Base-by-base conservation (phyloP, 1,284 basidiomycete genomes). In the Exobasidium cylindrosporum region DNA sequence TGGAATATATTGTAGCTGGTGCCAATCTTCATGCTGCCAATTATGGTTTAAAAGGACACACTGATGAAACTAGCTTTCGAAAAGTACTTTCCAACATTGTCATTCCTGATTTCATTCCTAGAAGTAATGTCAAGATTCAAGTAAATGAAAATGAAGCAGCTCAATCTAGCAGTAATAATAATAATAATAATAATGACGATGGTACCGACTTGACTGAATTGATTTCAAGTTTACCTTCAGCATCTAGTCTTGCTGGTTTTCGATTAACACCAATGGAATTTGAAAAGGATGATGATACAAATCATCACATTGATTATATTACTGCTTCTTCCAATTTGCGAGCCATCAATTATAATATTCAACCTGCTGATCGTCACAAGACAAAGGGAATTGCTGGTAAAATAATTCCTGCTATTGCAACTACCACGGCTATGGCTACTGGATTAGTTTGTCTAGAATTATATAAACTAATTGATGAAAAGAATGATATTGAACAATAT, bases 341-440 rank as follows among this genome's bases (percentile, higher is more conserved):
- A 52, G 96, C 96, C 0, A 86, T 88, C 83, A 99, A 99, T 83
- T 99, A 99, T 82, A 88, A 84, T 69, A 98, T 99, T 79, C 85
- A 86, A 57, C 84, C 86, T 26, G 92, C 94, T 13, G 92, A 97
- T 82, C 86, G 88, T 61, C 94, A 98, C 83, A 87, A 89, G 66
- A 98, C 95, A 46, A 99, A 99, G 84, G 91, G 96, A 80, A 97
- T 99, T 77, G 97, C 96, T 2, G 96, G 96, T 61, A 98, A 98
- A 85, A 99, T 99, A 76, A 99, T 99, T 69, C 96, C 96, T 58
- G 96, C 96, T 17, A 98, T 99, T 76, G 96, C 96, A 24, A 99
- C 97, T 0, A 98, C 96, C 0, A 98, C 97, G 1, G 89, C 93
- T 17, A 86, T 97, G 49, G 91, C 96, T 31, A 93, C 93, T 30